Evolutionary conservation across 1,284 basidiomycete genomes (phyloP), one percentile per base, ranked within the genome.

Genomic region (Limonomyces culmigenus): DNA sequence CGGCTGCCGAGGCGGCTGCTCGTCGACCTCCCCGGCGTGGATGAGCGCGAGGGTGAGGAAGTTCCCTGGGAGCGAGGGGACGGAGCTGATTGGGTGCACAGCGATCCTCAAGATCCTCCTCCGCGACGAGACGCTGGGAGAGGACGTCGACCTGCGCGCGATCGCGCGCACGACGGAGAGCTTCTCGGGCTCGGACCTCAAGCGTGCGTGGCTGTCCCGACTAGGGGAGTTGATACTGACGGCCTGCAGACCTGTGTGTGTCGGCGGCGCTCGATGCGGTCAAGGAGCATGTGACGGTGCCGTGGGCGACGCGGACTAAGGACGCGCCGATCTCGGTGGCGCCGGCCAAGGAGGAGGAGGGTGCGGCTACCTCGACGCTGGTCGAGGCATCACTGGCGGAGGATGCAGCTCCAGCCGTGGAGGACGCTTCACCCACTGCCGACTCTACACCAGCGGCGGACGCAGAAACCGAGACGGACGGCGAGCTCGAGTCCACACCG

Each of bases 121-220:
- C 18, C 67, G 75, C 13, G 77, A 85, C 44, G 88, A 93, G 54
- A 58, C 46, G 0, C 54, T 91, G n/a, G 70, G 63, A 3, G 44
- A 60, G 3, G 83, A 86, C 47, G 62, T 91, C 3, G 72, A 84
- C 46, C 50, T 81, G 4, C 58, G 62, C 32, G 50, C 51, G 17
- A 55, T 92, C 16, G 81, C 84, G 2, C 70, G 67, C 50, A 67
- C 73, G 48, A 89, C 88, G 0, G 83, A 85, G 37, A 73, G 70
- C 39, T 93, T 88, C 56, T 92, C 88, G 37, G 88, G 88, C 13
- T 89, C 85, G n/a, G 88, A 93, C 53, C 60, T 93, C 39, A 92
- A 91, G 54, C 85, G 88, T 91, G 44, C 53, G 84, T 65, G 17
- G 10, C 4, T 13, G 4, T 13, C 1, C 21, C 16, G 38, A 37